These are phyloP conservation scores for Moesziomyces parantarcticus DNA, from an alignment of 1,284 basidiomycete species.

Conservation along the genomic window DNA sequence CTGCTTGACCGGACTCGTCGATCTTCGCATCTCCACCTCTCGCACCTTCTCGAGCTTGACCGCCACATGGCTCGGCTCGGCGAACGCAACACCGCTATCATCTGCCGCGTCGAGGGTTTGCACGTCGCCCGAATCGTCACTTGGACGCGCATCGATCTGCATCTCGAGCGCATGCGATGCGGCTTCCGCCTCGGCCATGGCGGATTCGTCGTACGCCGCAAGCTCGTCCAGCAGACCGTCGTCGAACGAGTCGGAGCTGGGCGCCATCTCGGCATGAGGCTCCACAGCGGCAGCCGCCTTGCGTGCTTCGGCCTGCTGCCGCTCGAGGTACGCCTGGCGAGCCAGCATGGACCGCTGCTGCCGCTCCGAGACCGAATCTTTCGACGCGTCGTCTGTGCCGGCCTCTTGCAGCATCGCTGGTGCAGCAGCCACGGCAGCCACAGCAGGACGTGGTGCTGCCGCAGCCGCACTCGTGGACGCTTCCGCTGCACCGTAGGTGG, in stretches of 20 bases:
- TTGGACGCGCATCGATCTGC: conserved; percentile 26
- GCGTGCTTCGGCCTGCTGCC: conserved; percentile 29
- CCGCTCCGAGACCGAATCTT: conserved; percentile 16
- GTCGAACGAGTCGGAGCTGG: conserved; percentile 40
- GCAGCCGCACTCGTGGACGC: not conserved
- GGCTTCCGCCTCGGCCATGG: conserved; percentile 38
- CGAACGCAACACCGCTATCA: conserved; percentile 36
- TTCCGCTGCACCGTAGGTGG: not conserved
- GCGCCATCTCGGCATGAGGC: conserved; percentile 13
- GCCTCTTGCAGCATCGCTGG: too few relatives aligned
- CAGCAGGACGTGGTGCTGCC: not conserved
- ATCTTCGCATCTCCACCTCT: conserved; percentile 26
- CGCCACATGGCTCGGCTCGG: not conserved
- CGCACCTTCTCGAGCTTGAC: conserved; percentile 29
- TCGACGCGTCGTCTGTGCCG: not conserved
- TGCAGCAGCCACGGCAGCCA: too few relatives aligned
- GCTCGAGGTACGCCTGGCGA: conserved; percentile 34
- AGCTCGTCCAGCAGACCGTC: conserved; percentile 31
- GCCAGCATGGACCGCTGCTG: conserved; percentile 41
- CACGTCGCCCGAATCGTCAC: too few relatives aligned
- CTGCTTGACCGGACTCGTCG: conserved; percentile 44
- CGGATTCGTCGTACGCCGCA: conserved; percentile 36
- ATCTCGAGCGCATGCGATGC: conserved; percentile 40
- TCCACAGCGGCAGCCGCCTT: not conserved
- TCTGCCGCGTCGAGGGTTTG: not conserved